These are phyloP conservation scores for Fusarium poae DNA, from an alignment of 2,329 filamentous ascomycete genomes.

Conservation along the genomic window DNA sequence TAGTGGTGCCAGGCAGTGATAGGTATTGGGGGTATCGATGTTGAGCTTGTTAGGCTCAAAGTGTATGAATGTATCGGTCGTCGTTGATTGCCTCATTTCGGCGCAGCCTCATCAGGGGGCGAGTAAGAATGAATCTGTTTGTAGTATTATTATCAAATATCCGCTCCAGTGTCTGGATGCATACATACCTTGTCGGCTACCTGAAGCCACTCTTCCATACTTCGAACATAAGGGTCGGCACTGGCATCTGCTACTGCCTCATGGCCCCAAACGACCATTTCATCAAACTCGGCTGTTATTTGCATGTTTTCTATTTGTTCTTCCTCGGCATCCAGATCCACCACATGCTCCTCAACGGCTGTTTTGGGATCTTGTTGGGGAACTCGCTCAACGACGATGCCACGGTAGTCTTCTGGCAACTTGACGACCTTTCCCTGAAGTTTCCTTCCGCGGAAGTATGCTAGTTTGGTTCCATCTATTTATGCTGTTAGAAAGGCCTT, in stretches of 20 bases:
- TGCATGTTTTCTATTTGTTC: constrained; percentile 67
- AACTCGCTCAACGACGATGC: constrained; percentile 66
- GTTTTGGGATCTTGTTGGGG: constrained; percentile 53
- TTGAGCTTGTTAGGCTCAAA: neutral
- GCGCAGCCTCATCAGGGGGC: neutral
- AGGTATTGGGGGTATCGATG: neutral
- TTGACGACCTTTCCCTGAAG: constrained; percentile 75
- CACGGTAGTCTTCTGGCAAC: constrained; percentile 79
- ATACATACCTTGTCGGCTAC: constrained; percentile 75
- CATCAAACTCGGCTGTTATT: constrained; percentile 76
- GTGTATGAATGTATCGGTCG: neutral
- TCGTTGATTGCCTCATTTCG: neutral
- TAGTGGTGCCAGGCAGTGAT: neutral
- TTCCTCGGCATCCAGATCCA: constrained; percentile 59
- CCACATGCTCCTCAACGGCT: constrained; percentile 55
- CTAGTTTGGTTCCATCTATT: constrained; percentile 65
- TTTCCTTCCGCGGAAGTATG: constrained; percentile 85
- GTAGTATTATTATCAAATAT: constrained; percentile 14
- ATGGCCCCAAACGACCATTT: constrained; percentile 87
- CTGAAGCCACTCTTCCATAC: constrained; percentile 83
- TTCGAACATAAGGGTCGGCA: constrained; percentile 78
- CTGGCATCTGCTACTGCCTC: constrained; percentile 73
- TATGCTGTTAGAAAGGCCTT: constrained; percentile 13
- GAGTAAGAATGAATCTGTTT: constrained; percentile 46
- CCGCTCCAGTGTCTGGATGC: neutral